Conservation (phyloP, 164 flowering plant genomes). For the Protea cynaroides region DNA sequence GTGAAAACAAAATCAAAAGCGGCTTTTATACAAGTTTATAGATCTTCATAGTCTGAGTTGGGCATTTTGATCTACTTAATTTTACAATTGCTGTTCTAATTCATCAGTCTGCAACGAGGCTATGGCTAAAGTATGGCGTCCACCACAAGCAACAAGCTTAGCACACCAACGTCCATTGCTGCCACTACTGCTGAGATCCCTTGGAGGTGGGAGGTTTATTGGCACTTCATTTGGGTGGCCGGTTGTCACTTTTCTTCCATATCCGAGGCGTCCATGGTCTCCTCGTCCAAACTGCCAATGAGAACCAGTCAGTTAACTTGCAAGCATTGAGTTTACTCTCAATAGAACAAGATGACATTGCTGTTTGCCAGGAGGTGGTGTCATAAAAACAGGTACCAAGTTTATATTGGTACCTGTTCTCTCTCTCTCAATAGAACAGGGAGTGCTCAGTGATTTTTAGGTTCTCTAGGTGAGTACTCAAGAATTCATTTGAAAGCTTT, state of each 20-base stretch:
- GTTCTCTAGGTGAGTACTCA: no score
- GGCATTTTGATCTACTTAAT: neutral
- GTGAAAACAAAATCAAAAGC: no score
- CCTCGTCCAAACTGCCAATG: slow-evolving; percentile 86
- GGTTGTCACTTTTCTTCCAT: slow-evolving; percentile 82
- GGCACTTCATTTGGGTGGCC: slow-evolving; percentile 96
- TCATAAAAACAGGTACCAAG: no score
- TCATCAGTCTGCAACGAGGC: slow-evolving; percentile 51
- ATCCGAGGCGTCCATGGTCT: slow-evolving; percentile 97
- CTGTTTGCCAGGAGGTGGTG: no score
- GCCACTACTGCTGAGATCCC: slow-evolving; percentile 18
- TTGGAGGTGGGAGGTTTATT: slow-evolving; percentile 53
- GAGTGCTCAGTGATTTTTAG: no score
- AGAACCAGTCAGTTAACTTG: neutral
- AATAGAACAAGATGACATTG: no score
- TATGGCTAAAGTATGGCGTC: slow-evolving; percentile 93
- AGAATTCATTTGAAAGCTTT: neutral
- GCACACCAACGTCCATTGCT: slow-evolving; percentile 65
- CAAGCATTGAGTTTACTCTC: no score
- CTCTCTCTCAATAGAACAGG: no score
- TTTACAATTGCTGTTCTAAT: neutral
- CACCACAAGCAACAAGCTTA: slow-evolving; percentile 89
- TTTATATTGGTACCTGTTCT: no score
- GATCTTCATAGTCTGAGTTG: no score
- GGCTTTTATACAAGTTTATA: no score